Percentiles rank a stretch among this genome's conserved stretches.
Conservation (phyloP, 192 early-diverging fungal genomes). For the Phlyctochytrium arcticum region DNA sequence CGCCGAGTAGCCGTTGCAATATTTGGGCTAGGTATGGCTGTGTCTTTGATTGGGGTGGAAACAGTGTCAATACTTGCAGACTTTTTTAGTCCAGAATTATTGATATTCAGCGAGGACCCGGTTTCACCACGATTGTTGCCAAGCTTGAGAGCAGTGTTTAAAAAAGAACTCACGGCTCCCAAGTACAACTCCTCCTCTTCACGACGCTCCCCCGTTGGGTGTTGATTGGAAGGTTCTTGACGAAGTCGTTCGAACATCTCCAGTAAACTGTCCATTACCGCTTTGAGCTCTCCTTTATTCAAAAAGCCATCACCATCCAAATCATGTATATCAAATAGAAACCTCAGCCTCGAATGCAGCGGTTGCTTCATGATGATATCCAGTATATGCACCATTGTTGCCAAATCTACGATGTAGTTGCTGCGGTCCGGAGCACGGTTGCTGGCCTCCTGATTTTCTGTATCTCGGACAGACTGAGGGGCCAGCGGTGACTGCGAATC, state of each 20-base stretch:
- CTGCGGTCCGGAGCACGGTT: not conserved
- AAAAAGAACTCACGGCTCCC: constrained; percentile 51
- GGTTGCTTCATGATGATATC: constrained; percentile 58
- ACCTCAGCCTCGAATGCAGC: constrained; percentile 46
- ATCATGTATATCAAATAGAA: constrained; percentile 58
- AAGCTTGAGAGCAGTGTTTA: constrained; percentile 52
- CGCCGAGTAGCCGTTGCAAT: not conserved
- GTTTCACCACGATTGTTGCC: constrained; percentile 38
- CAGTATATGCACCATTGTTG: constrained; percentile 50
- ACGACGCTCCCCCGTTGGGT: not conserved
- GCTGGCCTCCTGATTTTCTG: constrained; percentile 3
- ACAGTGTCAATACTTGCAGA: constrained; percentile 14
- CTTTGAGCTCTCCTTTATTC: constrained; percentile 49
- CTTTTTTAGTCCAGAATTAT: constrained; percentile 12
- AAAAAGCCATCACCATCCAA: constrained; percentile 54
- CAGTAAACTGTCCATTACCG: constrained; percentile 52
- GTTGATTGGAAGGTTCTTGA: not conserved
- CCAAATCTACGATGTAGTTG: constrained; percentile 50
- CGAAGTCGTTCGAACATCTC: constrained; percentile 50
- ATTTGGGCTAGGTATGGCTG: not conserved
- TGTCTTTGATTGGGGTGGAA: not conserved
- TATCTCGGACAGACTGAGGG: constrained; percentile 22
- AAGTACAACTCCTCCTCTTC: constrained; percentile 51
- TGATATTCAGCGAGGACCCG: not conserved
- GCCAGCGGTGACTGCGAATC: constrained; percentile 14